Base-by-base conservation (phyloP, 768 basidiomycete genomes). In the Tulasnella sp. region DNA sequence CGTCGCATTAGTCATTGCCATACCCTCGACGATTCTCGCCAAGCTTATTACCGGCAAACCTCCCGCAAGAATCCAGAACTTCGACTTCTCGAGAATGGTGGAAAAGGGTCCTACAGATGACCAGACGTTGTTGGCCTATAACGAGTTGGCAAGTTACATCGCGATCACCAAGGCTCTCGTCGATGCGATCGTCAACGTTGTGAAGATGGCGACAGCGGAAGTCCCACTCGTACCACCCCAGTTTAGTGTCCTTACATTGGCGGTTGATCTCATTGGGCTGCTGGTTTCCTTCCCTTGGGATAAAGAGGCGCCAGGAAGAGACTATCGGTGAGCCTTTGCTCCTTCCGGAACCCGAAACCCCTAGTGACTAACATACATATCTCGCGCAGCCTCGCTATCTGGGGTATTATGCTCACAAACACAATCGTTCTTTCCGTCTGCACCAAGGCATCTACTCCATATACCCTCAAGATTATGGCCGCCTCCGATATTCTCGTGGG, bases 131-230 rank as follows among this genome's bases (percentile, higher is more conserved):
- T 16, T 64, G 14, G 54, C 78, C 11, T 79, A 64, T 42, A 37
- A 40, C 64, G 78, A 79, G 78, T 64, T 79, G 28, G 78, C 64
- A 24, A 64, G 54, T 14, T 79, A 79, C 69, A 44, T 79, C n/a
- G 78, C 60, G 11, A 79, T 79, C 37, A 73, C 72, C 34, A 37
- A 42, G 18, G 72, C 72, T n/a, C 42, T 73, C n/a, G 18, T 73
- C n/a, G 34, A 37, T 22, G 20, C 72, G 28, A 1, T 73, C 72
- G 28, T 73, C 20, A 73, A 73, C 34, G 72, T 31, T 37, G 18
- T 73, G 20, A 73, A 73, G 72, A 42, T 73, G 72, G 72, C 37
- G 5, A 22, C 72, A 18, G 72, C 72, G 11, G 72, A 73, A 28
- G 16, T 73, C 34, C 72, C 72, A 73, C 28, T 12, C 20, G 28